Percentiles rank a stretch among this genome's conserved stretches.
Evolutionary conservation across 176 grass and related monocot species (phyloP).

Genomic region (Pontederia crassipes): DNA sequence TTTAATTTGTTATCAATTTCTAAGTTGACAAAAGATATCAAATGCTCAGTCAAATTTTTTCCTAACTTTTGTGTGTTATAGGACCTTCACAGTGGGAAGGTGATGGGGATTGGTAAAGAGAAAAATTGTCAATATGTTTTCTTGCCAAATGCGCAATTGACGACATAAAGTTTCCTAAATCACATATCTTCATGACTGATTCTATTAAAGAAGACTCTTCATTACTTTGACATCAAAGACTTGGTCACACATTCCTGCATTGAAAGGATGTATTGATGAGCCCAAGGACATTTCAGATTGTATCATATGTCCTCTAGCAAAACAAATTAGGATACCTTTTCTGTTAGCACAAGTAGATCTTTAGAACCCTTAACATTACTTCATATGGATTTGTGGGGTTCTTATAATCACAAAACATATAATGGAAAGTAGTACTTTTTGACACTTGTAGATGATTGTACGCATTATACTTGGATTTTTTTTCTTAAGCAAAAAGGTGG

Average conservation of each 20-base stretch:
- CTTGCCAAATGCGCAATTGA: no score
- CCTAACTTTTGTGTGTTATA: not conserved
- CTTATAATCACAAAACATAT: not conserved
- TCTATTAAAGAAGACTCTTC: no score
- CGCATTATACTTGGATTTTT: not conserved
- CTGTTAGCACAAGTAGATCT: not conserved
- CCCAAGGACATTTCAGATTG: not conserved
- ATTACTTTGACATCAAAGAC: not conserved
- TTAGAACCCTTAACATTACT: not conserved
- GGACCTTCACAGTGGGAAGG: not conserved
- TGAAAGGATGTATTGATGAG: not conserved
- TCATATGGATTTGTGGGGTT: not conserved
- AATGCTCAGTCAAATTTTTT: not conserved
- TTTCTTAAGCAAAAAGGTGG: not conserved
- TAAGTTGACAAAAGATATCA: not conserved
- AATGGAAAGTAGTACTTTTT: not conserved
- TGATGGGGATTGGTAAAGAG: not conserved
- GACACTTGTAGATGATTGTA: not conserved
- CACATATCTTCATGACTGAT: no score
- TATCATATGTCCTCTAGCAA: not conserved
- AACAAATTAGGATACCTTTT: not conserved
- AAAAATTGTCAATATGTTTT: not conserved
- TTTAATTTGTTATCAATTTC: not conserved
- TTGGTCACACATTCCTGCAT: not conserved
- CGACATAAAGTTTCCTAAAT: no score